These are phyloP conservation scores for Cryptomeria japonica DNA, from an alignment of 75 land plant species.

Conservation along the genomic window DNA sequence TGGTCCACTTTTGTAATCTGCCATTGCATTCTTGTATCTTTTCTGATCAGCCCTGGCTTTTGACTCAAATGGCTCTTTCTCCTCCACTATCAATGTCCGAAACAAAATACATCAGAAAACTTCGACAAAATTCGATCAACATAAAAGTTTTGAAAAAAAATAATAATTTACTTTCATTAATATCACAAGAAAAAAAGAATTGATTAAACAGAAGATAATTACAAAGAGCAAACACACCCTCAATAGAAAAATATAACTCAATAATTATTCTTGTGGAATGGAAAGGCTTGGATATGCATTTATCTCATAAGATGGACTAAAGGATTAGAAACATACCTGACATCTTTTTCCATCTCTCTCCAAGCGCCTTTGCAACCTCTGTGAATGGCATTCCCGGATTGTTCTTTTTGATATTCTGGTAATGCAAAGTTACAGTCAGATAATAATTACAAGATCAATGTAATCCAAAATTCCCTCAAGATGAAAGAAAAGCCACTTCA, in stretches of 20 bases:
- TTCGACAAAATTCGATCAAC: background rate
- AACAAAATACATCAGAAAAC: background rate
- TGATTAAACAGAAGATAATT: background rate
- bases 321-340: constrained; percentile 25
- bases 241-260: background rate
- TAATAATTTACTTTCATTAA: background rate
- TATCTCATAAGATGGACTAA: background rate
- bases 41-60: constrained; percentile 40
- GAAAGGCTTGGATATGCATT: background rate
- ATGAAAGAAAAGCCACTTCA: too few species aligned
- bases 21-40: constrained; percentile 42
- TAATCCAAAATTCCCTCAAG: too few species aligned
- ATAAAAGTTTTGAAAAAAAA: too few species aligned
- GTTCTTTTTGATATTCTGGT: constrained; percentile 36
- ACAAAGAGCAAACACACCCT: background rate
- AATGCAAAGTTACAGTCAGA: too few species aligned
- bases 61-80: constrained; percentile 48
- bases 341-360: constrained; percentile 55
- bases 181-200: background rate
- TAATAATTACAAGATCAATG: too few species aligned
- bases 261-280: background rate
- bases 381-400: constrained; percentile 28
- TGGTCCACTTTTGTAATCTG: constrained; percentile 30
- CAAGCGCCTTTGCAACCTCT: constrained; percentile 38
- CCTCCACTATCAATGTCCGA: constrained; percentile 21